A percentile compares a stretch with the other conserved stretches of the same genome.
These are phyloP conservation scores for Arachis stenosperma DNA, from an alignment of 306 rosid species.

Conservation along the genomic window DNA sequence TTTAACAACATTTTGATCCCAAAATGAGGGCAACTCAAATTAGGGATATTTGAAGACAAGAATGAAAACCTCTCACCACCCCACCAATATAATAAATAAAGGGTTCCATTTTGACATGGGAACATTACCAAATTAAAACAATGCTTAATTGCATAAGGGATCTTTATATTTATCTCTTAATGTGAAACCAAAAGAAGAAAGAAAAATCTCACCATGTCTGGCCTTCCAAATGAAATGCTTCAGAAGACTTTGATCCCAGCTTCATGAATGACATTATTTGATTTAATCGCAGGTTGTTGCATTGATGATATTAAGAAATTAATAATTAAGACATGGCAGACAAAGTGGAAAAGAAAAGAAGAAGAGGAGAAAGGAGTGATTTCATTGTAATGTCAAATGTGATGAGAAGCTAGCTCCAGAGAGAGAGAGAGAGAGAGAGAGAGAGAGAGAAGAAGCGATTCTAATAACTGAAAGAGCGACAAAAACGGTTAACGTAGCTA, in stretches of 20 bases:
- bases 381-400: conserved; percentile 6
- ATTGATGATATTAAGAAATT: conserved; percentile 12
- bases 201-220: conserved; percentile 64
- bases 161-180: neutral
- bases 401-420: neutral
- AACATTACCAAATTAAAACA: neutral
- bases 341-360: neutral
- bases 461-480: conserved; percentile 50
- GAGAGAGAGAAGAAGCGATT: conserved; percentile 46
- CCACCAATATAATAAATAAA: neutral
- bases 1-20: conserved; percentile 13
- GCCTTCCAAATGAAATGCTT: conserved; percentile 77
- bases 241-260: conserved; percentile 74
- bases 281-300: neutral
- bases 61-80: neutral
- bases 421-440: neutral
- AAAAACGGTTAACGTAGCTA: conserved; percentile 46
- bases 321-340: conserved; percentile 16
- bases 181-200: neutral
- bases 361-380: conserved; percentile 34
- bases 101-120: conserved; percentile 26
- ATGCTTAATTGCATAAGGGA: conserved; percentile 4
- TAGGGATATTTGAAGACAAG: neutral
- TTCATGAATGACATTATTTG: conserved; percentile 62
- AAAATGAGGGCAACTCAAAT: neutral